These are phyloP conservation scores for Cerrena zonata DNA, from an alignment of 1,284 basidiomycete genomes.

Conservation along the genomic window DNA sequence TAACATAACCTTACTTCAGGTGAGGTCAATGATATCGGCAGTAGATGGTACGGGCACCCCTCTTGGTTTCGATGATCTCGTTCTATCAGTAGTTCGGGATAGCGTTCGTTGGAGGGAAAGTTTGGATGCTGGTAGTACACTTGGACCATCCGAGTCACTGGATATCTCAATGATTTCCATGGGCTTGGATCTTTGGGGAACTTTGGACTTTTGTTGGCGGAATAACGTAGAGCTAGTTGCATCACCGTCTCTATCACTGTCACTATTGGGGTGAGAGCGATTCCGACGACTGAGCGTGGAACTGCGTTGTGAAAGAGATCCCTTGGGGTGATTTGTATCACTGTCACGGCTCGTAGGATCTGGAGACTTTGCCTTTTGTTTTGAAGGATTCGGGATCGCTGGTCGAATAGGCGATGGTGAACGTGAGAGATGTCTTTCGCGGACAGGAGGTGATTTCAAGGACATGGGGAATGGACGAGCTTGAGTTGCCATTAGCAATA, in stretches of 20 bases:
- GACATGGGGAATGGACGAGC: neutral
- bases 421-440: neutral
- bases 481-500: neutral
- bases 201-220: no score
- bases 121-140: no score
- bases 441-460: neutral
- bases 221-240: no score
- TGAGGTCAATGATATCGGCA: constrained; percentile 34
- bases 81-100: no score
- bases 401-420: neutral
- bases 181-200: neutral
- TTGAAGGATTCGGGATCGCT: neutral
- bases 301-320: no score
- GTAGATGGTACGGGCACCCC: neutral
- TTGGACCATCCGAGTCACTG: constrained; percentile 25
- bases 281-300: no score
- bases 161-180: constrained; percentile 27
- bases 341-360: neutral
- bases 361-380: neutral
- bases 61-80: no score
- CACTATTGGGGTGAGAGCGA: no score
- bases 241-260: no score
- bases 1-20: constrained; percentile 21
- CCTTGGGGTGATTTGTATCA: no score
- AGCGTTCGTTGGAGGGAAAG: no score